Evolutionary conservation across 2,329 filamentous ascomycete species (phyloP).

Genomic region (Zalaria sp.): DNA sequence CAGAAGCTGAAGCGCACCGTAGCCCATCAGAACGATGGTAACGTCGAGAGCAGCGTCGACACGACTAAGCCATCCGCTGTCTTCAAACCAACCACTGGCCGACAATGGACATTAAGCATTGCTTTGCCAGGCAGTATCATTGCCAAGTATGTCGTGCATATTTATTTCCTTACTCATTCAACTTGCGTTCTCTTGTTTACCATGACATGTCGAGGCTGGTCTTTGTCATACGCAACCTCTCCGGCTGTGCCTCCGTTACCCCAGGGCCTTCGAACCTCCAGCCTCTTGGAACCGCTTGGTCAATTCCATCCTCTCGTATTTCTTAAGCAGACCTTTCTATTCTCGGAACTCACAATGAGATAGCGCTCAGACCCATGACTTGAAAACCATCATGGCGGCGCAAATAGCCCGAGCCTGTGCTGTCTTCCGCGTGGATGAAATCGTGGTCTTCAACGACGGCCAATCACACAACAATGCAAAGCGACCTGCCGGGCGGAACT

Average conservation of each 20-base stretch:
- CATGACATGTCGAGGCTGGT: no score
- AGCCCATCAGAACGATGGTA: slow-evolving; percentile 8
- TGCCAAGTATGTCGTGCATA: slow-evolving; percentile 43
- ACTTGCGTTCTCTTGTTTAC: not conserved
- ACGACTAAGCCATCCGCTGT: slow-evolving; percentile 55
- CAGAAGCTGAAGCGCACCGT: slow-evolving; percentile 15
- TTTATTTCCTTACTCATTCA: slow-evolving; percentile 1
- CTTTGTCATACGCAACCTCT: no score
- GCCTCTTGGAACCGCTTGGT: no score
- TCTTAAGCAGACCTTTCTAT: no score
- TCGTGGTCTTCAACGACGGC: slow-evolving; percentile 70
- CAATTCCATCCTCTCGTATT: no score
- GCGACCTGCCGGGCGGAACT: slow-evolving; percentile 19
- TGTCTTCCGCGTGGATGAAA: slow-evolving; percentile 73
- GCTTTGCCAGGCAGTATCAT: slow-evolving; percentile 69
- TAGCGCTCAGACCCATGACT: slow-evolving; percentile 59
- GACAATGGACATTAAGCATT: slow-evolving; percentile 62
- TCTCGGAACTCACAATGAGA: no score
- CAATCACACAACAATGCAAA: slow-evolving; percentile 17
- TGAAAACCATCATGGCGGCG: slow-evolving; percentile 58
- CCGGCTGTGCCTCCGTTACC: no score
- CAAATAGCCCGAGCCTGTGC: slow-evolving; percentile 69
- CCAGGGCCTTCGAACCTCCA: no score
- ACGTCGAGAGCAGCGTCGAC: slow-evolving; percentile 17
- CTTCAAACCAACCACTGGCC: slow-evolving; percentile 50